These are phyloP conservation scores for Stentor roeselii DNA, from an alignment of 73 alveolate species.

Conservation along the genomic window DNA sequence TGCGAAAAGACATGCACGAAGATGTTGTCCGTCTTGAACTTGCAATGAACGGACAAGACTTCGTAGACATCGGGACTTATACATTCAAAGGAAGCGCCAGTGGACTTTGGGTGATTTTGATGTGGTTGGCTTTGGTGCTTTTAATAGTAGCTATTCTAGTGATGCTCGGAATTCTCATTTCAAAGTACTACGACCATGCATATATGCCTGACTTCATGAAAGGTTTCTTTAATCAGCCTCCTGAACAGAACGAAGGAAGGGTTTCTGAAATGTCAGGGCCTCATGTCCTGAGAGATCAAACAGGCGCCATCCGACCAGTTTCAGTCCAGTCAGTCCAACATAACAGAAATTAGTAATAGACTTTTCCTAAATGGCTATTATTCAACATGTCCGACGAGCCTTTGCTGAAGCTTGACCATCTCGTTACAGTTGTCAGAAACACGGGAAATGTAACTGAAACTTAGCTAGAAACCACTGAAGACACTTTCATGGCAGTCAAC, in stretches of 20 bases:
- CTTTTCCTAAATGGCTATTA: neutral
- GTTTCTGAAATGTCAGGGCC: conserved; percentile 34
- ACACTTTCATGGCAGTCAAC: too few relatives aligned
- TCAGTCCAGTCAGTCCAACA: neutral
- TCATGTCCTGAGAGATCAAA: conserved; percentile 42
- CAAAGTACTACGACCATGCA: conserved; percentile 36
- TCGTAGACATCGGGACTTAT: conserved; percentile 57
- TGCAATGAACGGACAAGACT: conserved; percentile 87
- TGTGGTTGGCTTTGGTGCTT: conserved; percentile 50
- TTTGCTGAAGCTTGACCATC: too few relatives aligned
- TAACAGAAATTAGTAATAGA: neutral
- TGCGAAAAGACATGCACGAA: conserved; percentile 65
- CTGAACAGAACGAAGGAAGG: conserved; percentile 21
- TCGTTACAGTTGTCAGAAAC: too few relatives aligned
- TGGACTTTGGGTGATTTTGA: conserved; percentile 50
- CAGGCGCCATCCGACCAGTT: conserved; percentile 48
- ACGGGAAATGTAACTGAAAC: too few relatives aligned
- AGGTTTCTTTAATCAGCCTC: conserved; percentile 19
- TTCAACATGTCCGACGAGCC: too few relatives aligned
- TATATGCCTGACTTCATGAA: conserved; percentile 30
- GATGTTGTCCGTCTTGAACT: conserved; percentile 73
- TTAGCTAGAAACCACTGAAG: too few relatives aligned
- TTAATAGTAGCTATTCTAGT: conserved; percentile 49
- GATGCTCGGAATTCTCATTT: conserved; percentile 36
- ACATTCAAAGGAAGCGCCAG: conserved; percentile 62